Evolutionary conservation across 306 rosid genomes (phyloP), one percentile per base, ranked within the genome.

Genomic region (Sindora glabra): DNA sequence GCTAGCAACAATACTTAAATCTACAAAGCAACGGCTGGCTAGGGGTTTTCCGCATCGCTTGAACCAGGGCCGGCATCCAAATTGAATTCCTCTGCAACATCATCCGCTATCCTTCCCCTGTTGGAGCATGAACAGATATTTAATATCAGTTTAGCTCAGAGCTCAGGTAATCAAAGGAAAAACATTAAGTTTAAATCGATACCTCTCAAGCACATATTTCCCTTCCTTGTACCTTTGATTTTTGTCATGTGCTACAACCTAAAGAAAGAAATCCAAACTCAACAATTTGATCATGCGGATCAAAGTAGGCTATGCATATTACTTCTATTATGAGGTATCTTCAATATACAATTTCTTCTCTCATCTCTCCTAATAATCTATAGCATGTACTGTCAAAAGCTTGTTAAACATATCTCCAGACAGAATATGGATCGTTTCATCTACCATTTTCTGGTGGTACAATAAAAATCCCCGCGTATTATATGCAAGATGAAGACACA

Each of bases 161-260:
- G 8, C 16, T 29, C 36, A 59, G 18, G 62, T 54, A 27, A 40
- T 37, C 46, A 14, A 63, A 11, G 5, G 9, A 36, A 44, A 34
- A 58, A 26, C 16, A 24, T 1, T 29, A 29, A 29, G 27, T 48
- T 66, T 69, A 27, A 49, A 55, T 17, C 29, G 40, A 34, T 64
- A 68, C 96, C 90, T 82, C 79, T 87, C 91, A 3, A 90, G 90
- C 60, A 90, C 87, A 79, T 82, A 87, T 65, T 84, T 87, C 67
- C 94, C 96, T 70, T 87, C 96, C 82, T 83, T 85, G 85, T 80
- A 84, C 15, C 29, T 64, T 74, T 80, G 90, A 77, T 50, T 71
- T 60, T 82, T 79, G 63, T 87, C 97, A 48, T 87, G 94, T 15
- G 90, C 88, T 30, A 75, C 47, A 38, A 84, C 85, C 97, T 90